Base-by-base conservation (phyloP, 2,329 filamentous ascomycete species). In the Huntiella omanensis region DNA sequence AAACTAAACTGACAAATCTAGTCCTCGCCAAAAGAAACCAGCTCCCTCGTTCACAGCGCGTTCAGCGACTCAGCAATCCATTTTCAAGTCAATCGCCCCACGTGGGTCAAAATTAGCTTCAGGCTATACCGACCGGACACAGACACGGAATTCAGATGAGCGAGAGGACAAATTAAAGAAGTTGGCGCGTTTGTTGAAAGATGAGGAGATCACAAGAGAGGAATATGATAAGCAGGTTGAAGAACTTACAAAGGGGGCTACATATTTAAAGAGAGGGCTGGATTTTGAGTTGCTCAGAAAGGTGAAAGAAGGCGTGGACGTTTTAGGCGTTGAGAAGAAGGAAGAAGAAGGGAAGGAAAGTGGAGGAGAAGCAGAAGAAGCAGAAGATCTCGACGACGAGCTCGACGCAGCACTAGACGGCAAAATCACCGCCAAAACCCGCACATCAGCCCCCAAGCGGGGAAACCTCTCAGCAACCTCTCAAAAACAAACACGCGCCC, bases 231-330 rank as follows among this genome's bases (percentile, higher is more conserved):
- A 71, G 54, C 60, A 88, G 36, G 69, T 81, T 33, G 73, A 73
- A 52, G 73, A 92, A 54, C 84, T 95, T 47, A 74, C 84, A 1
- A 87, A 86, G 3, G 88, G 87, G 5, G 84, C 77, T 54, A 93
- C 86, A 11, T 85, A 94, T 67, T 63, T 95, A 53, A 80, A 96
- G 41, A 96, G 95, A 58, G 91, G 91, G 0, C 63, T 98, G 43
- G 91, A 98, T 61, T 82, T 85, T 58, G 81, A 82, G 59, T 65
- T 96, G 10, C 64, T 87, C 22, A 74, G 82, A 59, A 69, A 77
- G 53, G 70, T 82, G 50, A 71, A 71, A 50, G 71, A 69, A 47
- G 83, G 81, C 36, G 82, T 86, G 58, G 65, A 87, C 59, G 69
- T 84, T 1, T 70, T 67, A 53, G 61, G 63, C 5, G 56, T 54